phyloP scores from a whole-genome alignment of 306 rosid species.

The Quercus engelmannii region DNA sequence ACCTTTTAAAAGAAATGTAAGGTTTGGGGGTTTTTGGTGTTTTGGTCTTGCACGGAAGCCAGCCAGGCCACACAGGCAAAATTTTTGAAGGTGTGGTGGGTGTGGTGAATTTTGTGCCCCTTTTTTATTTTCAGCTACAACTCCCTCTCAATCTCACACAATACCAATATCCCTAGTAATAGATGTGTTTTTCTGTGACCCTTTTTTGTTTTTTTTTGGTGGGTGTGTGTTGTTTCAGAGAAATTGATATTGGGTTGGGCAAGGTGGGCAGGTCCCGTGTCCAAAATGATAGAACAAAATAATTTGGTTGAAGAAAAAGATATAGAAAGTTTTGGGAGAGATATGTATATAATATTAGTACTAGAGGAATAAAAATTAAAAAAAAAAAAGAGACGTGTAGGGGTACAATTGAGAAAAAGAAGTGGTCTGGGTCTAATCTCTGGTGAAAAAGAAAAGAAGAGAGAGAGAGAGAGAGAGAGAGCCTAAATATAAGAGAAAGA shows the following conservation, averaged over 20 bases:
- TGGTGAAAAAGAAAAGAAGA: neutral
- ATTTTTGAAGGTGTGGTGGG: neutral
- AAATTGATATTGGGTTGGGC: no score
- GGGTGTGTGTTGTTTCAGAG: neutral
- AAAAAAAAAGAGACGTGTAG: neutral
- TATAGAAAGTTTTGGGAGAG: neutral
- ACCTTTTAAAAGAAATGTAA: constrained; percentile 36
- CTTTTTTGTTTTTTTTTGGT: neutral
- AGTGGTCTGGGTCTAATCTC: constrained; percentile 17
- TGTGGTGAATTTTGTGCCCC: constrained; percentile 4
- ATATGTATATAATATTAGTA: neutral
- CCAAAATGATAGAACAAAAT: constrained; percentile 31
- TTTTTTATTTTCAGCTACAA: neutral
- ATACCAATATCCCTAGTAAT: constrained; percentile 22
- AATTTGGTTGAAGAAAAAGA: neutral
- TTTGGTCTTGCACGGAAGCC: constrained; percentile 19
- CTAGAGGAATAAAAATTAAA: neutral
- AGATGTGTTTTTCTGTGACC: constrained; percentile 7
- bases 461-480: neutral
- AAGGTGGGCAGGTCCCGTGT: constrained; percentile 47
- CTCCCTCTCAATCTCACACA: constrained; percentile 9
- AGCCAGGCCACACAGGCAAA: constrained; percentile 20
- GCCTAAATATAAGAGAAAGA: neutral
- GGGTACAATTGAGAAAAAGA: neutral
- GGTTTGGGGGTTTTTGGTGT: neutral